A percentile compares a stretch with the other conserved stretches of the same genome.
Evolutionary conservation across 106 monocot genomes (phyloP).

Genomic region (Allium fistulosum): DNA sequence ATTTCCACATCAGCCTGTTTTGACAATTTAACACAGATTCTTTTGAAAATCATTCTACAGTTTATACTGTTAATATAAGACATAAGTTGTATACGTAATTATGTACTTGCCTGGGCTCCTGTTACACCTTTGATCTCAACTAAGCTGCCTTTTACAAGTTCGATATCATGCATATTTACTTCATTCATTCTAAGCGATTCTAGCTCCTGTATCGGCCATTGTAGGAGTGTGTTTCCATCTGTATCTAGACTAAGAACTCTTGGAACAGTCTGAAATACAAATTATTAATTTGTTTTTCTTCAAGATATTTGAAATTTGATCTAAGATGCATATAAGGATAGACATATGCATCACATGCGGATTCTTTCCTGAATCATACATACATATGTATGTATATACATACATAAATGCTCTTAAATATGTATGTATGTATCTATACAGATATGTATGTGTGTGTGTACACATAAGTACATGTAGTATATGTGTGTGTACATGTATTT

Average conservation of each 20-base stretch:
- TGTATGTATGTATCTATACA: too few relatives aligned
- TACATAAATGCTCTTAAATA: too few relatives aligned
- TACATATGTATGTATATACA: too few relatives aligned
- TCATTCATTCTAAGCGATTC: background rate
- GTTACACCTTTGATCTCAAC: background rate
- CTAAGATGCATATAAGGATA: background rate
- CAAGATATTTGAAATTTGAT: background rate
- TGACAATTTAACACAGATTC: background rate
- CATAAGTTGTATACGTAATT: too few relatives aligned
- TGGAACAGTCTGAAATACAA: background rate
- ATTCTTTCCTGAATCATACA: too few relatives aligned
- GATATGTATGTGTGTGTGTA: too few relatives aligned
- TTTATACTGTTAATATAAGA: too few relatives aligned
- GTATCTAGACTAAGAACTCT: constrained; percentile 1
- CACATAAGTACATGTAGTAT: too few relatives aligned
- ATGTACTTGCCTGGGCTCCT: background rate
- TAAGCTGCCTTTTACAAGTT: background rate
- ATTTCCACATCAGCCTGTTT: constrained; percentile 66
- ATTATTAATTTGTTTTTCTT: background rate
- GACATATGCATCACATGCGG: too few relatives aligned
- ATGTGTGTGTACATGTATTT: too few relatives aligned
- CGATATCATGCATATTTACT: background rate
- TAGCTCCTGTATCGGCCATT: constrained; percentile 1
- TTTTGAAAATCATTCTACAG: background rate
- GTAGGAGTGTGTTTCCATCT: background rate